Percentiles rank a stretch among this genome's conserved stretches.
Conservation (phyloP, 257 asterid genomes). For the Lycium ferocissimum region DNA sequence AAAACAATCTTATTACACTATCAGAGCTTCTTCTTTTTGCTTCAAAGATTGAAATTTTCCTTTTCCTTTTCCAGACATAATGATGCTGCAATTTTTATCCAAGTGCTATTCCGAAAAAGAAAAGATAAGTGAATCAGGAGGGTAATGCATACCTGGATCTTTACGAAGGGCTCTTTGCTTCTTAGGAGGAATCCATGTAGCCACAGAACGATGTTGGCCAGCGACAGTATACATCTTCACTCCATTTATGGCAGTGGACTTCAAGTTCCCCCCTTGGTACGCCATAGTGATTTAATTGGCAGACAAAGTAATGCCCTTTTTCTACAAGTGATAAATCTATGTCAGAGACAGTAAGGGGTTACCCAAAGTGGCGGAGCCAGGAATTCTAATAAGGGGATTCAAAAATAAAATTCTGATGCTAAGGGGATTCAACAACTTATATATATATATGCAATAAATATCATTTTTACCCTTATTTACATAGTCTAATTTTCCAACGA, state of each 20-base stretch:
- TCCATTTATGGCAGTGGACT: constrained; percentile 86
- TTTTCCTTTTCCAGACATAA: not conserved
- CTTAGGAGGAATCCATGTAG: constrained; percentile 89
- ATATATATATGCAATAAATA: too few relatives aligned
- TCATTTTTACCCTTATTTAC: too few relatives aligned
- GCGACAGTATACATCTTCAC: constrained; percentile 82
- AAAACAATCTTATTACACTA: not conserved
- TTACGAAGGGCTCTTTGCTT: constrained; percentile 84
- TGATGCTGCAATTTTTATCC: not conserved
- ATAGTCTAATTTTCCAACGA: too few relatives aligned
- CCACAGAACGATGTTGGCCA: constrained; percentile 66
- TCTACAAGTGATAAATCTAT: not conserved
- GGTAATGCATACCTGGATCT: constrained; percentile 58
- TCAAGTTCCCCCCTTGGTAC: constrained; percentile 79
- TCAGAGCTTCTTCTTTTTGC: not conserved
- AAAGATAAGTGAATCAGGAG: not conserved
- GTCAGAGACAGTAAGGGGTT: not conserved
- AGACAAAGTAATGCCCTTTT: not conserved
- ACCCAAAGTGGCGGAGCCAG: not conserved
- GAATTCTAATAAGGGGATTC: too few relatives aligned
- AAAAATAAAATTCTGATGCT: not conserved
- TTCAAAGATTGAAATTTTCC: constrained; percentile 15
- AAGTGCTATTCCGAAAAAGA: not conserved
- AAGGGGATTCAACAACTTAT: too few relatives aligned
- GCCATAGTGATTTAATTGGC: constrained; percentile 53